A percentile compares a stretch with the other conserved stretches of the same genome.
These are phyloP conservation scores for Artomyces pyxidatus DNA, from an alignment of 768 basidiomycete genomes.

Conservation along the genomic window DNA sequence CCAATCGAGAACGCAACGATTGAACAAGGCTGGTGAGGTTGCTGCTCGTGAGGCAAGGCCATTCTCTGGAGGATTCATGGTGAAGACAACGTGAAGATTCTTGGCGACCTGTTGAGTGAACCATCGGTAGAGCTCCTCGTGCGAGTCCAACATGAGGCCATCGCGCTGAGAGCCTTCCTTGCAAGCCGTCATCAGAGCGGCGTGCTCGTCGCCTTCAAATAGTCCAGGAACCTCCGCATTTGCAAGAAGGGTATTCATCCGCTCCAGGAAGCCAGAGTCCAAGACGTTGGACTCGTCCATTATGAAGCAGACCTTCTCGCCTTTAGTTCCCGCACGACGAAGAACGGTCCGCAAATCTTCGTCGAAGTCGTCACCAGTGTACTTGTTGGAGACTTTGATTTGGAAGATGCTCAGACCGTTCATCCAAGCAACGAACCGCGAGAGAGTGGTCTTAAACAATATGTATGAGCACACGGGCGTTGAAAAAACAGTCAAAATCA, in stretches of 20 bases:
- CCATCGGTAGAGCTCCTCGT: slow-evolving; percentile 96
- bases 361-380: slow-evolving; percentile 97
- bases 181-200: slow-evolving; percentile 97
- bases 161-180: slow-evolving; percentile 99
- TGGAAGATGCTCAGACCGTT: slow-evolving; percentile 99
- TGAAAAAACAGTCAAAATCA: slow-evolving; percentile 14
- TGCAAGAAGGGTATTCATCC: slow-evolving; percentile 99
- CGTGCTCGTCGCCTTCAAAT: slow-evolving; percentile 99
- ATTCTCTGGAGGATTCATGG: slow-evolving; percentile 97
- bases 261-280: slow-evolving; percentile 96
- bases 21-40: slow-evolving; percentile 96
- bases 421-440: slow-evolving; percentile 99
- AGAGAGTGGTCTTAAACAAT: slow-evolving; percentile 77
- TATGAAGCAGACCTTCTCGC: slow-evolving; percentile 99
- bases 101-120: slow-evolving; percentile 98
- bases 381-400: slow-evolving; percentile 99
- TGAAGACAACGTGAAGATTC: slow-evolving; percentile 98
- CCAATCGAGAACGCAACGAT: slow-evolving; percentile 99
- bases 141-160: slow-evolving; percentile 95
- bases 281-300: slow-evolving; percentile 99
- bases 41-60: slow-evolving; percentile 94
- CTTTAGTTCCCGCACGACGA: slow-evolving; percentile 93
- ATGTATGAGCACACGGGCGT: too few species aligned
- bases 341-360: slow-evolving; percentile 94
- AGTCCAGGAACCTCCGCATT: slow-evolving; percentile 99